Conservation (phyloP, 2,329 filamentous ascomycete species). For the Drechslerella dactyloides region DNA sequence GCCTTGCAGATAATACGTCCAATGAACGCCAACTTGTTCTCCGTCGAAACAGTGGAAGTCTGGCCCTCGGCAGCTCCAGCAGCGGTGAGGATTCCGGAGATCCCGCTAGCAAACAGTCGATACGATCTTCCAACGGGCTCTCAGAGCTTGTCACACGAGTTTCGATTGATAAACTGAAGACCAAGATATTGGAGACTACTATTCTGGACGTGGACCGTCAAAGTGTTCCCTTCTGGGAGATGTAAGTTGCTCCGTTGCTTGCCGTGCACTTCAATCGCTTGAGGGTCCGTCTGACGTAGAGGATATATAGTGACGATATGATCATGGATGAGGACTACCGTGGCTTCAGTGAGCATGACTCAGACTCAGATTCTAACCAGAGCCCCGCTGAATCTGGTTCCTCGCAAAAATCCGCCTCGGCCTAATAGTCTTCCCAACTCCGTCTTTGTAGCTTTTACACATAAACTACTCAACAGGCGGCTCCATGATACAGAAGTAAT, state of each 20-base stretch:
- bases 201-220: slow-evolving; percentile 24
- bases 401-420: no score
- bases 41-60: not conserved
- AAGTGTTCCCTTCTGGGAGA: slow-evolving; percentile 18
- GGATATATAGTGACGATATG: slow-evolving; percentile 17
- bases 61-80: not conserved
- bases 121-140: not conserved
- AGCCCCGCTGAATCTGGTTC: not conserved
- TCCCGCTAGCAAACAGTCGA: no score
- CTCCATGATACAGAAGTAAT: not conserved
- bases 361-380: not conserved
- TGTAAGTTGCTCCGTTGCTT: slow-evolving; percentile 2
- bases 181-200: not conserved
- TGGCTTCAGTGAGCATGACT: no score
- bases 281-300: not conserved
- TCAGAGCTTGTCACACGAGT: not conserved
- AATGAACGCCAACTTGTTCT: not conserved
- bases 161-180: not conserved
- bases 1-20: not conserved
- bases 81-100: not conserved
- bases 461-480: no score
- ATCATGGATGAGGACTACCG: slow-evolving; percentile 5
- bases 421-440: no score
- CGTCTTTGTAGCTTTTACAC: no score
- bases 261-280: not conserved